Conservation (phyloP, 1,284 basidiomycete species). For the Cerrena zonata region DNA sequence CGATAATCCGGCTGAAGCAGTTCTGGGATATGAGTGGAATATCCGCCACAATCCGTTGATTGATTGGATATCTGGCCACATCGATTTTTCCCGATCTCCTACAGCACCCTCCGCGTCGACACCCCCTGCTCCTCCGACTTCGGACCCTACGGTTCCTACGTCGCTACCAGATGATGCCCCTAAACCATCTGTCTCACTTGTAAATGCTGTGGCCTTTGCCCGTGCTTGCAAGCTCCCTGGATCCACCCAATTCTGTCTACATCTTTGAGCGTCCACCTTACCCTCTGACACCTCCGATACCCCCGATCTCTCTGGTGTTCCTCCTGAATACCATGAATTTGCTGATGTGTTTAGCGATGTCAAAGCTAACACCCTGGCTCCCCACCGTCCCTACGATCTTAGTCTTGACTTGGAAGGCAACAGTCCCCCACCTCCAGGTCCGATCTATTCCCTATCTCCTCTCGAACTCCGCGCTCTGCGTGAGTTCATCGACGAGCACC, state of each 20-base stretch:
- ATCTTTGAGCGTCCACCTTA: conserved; percentile 2
- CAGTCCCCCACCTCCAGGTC: conserved; percentile 27
- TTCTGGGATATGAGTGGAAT: conserved; percentile 14
- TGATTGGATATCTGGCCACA: conserved; percentile 14
- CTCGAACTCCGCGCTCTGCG: conserved; percentile 29
- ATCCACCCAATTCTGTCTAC: conserved; percentile 5
- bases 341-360: conserved; percentile 1
- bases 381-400: conserved; percentile 19
- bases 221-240: conserved; percentile 7
- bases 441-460: conserved; percentile 29
- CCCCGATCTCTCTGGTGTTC: neutral
- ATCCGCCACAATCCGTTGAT: conserved; percentile 13
- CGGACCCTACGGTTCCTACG: neutral
- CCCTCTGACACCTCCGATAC: conserved; percentile 21
- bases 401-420: conserved; percentile 30
- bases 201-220: conserved; percentile 11
- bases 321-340: conserved; percentile 2
- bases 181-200: conserved; percentile 6
- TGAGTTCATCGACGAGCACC: conserved; percentile 34
- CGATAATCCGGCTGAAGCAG: no score
- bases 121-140: conserved; percentile 29
- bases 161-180: neutral
- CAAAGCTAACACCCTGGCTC: conserved; percentile 15
- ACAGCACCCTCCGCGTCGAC: conserved; percentile 9
- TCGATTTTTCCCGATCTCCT: conserved; percentile 9